Base-by-base conservation (phyloP, 2,329 filamentous ascomycete genomes). In the Purpureocillium lavendulum region DNA sequence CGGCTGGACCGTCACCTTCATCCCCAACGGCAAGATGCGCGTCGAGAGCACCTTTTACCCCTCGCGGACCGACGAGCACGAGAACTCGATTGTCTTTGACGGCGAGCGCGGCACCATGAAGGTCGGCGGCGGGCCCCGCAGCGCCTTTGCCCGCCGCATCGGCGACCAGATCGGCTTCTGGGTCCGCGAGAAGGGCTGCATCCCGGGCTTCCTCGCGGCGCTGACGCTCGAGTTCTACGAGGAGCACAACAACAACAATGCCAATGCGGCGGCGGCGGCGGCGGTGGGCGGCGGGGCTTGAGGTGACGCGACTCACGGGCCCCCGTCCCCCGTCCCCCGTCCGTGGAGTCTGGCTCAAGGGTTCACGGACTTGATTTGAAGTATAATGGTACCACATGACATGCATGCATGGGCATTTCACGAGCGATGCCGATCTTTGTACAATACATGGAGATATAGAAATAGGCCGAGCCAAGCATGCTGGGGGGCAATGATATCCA, bases 31-130 rank as follows among this genome's bases (percentile, higher is more conserved):
- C 32, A 90, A 94, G 54, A 94, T 96, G 64, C 82, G 87, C 26
- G 87, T 96, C 16, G 94, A 90, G 40, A 84, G 76, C 43, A 84
- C 90, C 48, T 94, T 90, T 56, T 85, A 84, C 56, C 83, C 88
- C 0, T 81, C 77, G 2, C 61, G 45, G 64, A 77, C 59, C 57
- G 78, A 84, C 40, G 80, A 84, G 54, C 78, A 87, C 57, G 80
- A 83, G 59, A 82, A 82, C 49, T 79, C 74, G 41, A 82, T 84
- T 44, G 79, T 95, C 0, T 96, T 96, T 59, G 88, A 95, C 61
- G 88, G 88, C 38, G 88, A 96, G 65, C 81, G 84, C 42, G 92
- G 90, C 7, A 96, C 89, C 1, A 98, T 98, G 92, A 98, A 98
- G 71, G 85, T 98, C 41, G 86, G 83, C 28, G 92, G 92, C 2